Evolutionary conservation across 305 asterid species (phyloP).

Genomic region (Fraxinus ornus): DNA sequence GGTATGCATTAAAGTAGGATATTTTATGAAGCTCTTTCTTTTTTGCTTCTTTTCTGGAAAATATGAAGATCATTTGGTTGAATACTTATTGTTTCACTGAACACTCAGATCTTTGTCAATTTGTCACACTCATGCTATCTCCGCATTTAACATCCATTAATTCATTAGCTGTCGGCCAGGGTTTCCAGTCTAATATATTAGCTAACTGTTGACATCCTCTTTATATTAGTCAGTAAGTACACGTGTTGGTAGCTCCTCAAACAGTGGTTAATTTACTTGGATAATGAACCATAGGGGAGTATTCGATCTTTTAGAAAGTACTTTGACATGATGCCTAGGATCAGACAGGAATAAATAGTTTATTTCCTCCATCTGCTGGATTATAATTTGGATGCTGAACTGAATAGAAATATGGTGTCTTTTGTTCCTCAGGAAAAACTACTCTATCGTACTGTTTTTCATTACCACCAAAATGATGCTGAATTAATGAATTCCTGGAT

Average conservation of each 20-base stretch:
- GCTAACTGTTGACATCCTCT: background rate
- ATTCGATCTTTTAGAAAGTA: background rate
- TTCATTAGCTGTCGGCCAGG: background rate
- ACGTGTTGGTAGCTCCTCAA: background rate
- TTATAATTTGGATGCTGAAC: background rate
- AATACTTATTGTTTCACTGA: background rate
- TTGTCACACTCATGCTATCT: background rate
- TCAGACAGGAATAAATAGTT: background rate
- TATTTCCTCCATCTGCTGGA: background rate
- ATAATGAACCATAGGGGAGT: conserved; percentile 8
- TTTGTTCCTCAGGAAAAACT: conserved; percentile 1
- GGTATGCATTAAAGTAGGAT: background rate
- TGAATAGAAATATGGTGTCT: background rate
- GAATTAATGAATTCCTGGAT: background rate
- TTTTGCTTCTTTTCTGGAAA: background rate
- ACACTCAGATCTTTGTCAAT: background rate
- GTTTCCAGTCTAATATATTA: background rate
- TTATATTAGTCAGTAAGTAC: background rate
- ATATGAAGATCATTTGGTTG: background rate
- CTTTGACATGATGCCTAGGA: conserved; percentile 13
- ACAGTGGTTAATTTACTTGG: conserved; percentile 3
- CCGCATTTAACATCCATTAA: background rate
- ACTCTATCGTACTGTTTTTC: background rate
- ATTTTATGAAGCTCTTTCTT: background rate
- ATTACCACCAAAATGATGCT: background rate